phyloP scores from a whole-genome alignment of 1,284 basidiomycete genomes.

The Leccinum fuscescens region DNA sequence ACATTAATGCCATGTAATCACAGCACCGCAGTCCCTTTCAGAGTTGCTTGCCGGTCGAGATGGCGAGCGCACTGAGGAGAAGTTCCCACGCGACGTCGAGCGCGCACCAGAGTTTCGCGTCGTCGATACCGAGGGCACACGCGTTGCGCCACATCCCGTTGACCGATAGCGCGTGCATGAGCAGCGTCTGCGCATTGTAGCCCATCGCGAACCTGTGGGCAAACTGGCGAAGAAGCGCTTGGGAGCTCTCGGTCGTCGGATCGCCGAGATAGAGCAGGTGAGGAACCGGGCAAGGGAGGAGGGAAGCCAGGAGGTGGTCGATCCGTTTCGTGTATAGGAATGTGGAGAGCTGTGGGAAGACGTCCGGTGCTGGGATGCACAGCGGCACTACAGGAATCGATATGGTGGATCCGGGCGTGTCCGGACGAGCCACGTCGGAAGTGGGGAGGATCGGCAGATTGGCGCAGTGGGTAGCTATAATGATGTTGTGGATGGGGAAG shows the following conservation, averaged over 20 bases:
- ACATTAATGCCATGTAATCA: too few species aligned
- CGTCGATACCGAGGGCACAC: constrained; percentile 57
- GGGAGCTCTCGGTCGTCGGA: neutral
- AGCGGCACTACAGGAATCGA: constrained; percentile 48
- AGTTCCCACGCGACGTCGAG: constrained; percentile 58
- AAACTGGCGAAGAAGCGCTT: neutral
- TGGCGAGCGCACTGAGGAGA: constrained; percentile 37
- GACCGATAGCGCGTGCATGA: constrained; percentile 40
- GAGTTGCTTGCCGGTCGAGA: constrained; percentile 24
- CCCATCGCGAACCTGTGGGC: constrained; percentile 20
- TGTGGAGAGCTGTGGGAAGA: constrained; percentile 49
- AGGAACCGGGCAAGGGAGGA: neutral
- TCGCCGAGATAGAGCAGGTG: neutral
- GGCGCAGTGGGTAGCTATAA: constrained; percentile 55
- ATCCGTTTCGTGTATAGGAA: constrained; percentile 44
- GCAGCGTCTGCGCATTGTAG: constrained; percentile 25
- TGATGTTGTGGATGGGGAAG: constrained; percentile 55
- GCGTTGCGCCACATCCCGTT: constrained; percentile 62
- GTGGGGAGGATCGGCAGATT: constrained; percentile 43
- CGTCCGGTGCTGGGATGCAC: constrained; percentile 46
- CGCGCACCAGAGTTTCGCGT: constrained; percentile 51
- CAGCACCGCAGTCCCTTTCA: constrained; percentile 1
- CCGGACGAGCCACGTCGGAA: constrained; percentile 23
- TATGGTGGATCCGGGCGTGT: constrained; percentile 19
- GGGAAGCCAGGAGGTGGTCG: neutral